Conservation (phyloP, 208 protist species). For the Leishmania amazonensis region DNA sequence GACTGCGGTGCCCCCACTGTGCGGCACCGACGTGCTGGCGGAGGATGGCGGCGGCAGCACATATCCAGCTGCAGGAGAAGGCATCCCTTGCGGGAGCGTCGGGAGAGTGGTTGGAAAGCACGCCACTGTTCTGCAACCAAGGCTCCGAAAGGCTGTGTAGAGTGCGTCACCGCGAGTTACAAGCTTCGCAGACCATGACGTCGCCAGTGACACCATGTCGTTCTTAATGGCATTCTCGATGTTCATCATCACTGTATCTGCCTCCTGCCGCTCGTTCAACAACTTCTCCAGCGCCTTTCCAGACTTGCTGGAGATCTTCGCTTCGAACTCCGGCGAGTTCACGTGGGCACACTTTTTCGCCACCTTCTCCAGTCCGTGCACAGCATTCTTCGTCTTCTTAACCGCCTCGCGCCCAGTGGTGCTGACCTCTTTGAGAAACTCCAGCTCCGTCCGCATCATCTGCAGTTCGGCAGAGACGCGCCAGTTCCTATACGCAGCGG, state of each 20-base stretch:
- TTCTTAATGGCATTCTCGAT: background rate
- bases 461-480: constrained; percentile 1
- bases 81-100: too few relatives aligned
- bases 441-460: constrained; percentile 4
- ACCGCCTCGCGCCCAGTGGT: background rate
- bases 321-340: background rate
- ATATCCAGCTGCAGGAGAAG: background rate
- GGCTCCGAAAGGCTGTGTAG: background rate
- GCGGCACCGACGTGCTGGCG: background rate
- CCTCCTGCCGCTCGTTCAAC: background rate
- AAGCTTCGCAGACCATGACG: background rate
- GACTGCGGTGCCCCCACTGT: too few relatives aligned
- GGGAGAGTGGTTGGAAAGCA: background rate
- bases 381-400: constrained; percentile 7
- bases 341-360: constrained; percentile 13
- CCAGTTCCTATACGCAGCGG: constrained; percentile 9
- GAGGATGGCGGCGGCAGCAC: background rate
- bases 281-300: background rate
- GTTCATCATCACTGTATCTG: background rate
- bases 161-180: background rate
- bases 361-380: background rate
- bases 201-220: constrained; percentile 2
- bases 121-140: background rate
- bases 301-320: background rate
- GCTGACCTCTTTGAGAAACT: constrained; percentile 8